A percentile compares a stretch with the other conserved stretches of the same genome.
These are phyloP conservation scores for Wolfiporia cocos DNA, from an alignment of 1,284 basidiomycete genomes.

Conservation along the genomic window DNA sequence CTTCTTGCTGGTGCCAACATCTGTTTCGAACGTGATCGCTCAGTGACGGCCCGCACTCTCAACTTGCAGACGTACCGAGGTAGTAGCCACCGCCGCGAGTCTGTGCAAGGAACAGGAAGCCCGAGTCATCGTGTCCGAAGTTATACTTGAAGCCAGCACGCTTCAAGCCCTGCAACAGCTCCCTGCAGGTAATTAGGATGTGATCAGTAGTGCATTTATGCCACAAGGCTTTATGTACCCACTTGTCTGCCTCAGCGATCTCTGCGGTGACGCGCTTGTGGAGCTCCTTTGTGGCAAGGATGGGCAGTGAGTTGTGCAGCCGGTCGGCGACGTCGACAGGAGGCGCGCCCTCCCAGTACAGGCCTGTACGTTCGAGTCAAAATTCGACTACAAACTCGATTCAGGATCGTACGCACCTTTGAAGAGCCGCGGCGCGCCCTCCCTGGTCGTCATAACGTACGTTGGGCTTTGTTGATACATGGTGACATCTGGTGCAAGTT, in stretches of 20 bases:
- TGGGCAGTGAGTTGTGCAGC: slow-evolving; percentile 45
- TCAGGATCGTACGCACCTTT: slow-evolving; percentile 27
- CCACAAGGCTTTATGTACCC: slow-evolving; percentile 3
- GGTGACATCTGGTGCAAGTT: slow-evolving; percentile 38
- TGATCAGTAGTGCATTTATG: slow-evolving; percentile 9
- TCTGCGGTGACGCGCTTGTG: slow-evolving; percentile 38
- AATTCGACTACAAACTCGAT: too few species aligned
- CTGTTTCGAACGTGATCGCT: too few species aligned
- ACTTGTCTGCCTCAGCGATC: slow-evolving; percentile 50
- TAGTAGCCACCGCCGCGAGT: slow-evolving; percentile 36
- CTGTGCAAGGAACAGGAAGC: slow-evolving; percentile 38
- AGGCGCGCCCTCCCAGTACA: slow-evolving; percentile 44
- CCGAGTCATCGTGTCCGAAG: slow-evolving; percentile 47
- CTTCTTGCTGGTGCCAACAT: slow-evolving; percentile 58
- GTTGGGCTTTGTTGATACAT: slow-evolving; percentile 61
- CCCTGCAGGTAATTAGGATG: slow-evolving; percentile 25
- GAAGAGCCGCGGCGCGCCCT: slow-evolving; percentile 34
- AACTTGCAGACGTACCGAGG: slow-evolving; percentile 32
- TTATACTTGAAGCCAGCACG: slow-evolving; percentile 56
- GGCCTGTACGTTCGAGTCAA: background rate
- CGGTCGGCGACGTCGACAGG: slow-evolving; percentile 47
- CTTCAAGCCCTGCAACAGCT: slow-evolving; percentile 48
- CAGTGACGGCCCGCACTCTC: too few species aligned
- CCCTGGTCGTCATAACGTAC: slow-evolving; percentile 51
- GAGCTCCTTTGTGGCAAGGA: slow-evolving; percentile 37